phyloP scores from a whole-genome alignment of 2,329 filamentous ascomycete species.

The Hymenotorrendiella dingleyae region DNA sequence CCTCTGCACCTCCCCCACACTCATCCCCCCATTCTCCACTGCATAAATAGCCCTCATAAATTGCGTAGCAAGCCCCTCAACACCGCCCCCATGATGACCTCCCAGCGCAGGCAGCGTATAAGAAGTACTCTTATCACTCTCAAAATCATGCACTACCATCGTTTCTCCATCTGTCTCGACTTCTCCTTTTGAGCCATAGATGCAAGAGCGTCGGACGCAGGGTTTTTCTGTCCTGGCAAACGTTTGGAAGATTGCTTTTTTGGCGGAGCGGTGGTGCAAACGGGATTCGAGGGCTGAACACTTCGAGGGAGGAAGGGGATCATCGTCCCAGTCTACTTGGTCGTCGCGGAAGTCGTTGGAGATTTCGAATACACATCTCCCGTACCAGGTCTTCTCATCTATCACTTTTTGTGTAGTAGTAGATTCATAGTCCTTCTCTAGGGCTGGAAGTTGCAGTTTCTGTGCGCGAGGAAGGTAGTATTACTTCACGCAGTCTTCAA shows the following conservation, averaged over 20 bases:
- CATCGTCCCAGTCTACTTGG: slow-evolving; percentile 83
- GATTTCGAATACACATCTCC: slow-evolving; percentile 85
- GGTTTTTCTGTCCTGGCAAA: slow-evolving; percentile 82
- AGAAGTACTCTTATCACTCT: slow-evolving; percentile 42
- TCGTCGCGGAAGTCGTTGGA: slow-evolving; percentile 95
- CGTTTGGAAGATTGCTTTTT: slow-evolving; percentile 91
- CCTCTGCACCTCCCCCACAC: slow-evolving; percentile 64
- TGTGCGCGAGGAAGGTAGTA: no score
- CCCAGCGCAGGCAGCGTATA: slow-evolving; percentile 54
- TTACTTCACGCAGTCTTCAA: slow-evolving; percentile 72
- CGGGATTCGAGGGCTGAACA: slow-evolving; percentile 16
- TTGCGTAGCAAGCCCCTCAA: slow-evolving; percentile 71
- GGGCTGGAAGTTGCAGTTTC: slow-evolving; percentile 35
- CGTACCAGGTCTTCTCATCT: slow-evolving; percentile 70
- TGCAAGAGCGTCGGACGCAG: slow-evolving; percentile 75
- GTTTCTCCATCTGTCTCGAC: slow-evolving; percentile 74
- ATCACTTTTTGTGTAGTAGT: slow-evolving; percentile 33
- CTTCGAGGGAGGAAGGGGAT: slow-evolving; percentile 35
- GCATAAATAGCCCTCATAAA: slow-evolving; percentile 78
- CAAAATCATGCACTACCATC: slow-evolving; percentile 72
- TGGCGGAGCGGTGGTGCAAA: slow-evolving; percentile 51
- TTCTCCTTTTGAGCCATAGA: slow-evolving; percentile 85
- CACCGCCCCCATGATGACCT: slow-evolving; percentile 70
- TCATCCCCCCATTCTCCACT: slow-evolving; percentile 66
- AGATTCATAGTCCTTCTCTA: slow-evolving; percentile 43